Evolutionary conservation across 805 yeast genomes (phyloP).

Genomic region (Candida vaughaniae): DNA sequence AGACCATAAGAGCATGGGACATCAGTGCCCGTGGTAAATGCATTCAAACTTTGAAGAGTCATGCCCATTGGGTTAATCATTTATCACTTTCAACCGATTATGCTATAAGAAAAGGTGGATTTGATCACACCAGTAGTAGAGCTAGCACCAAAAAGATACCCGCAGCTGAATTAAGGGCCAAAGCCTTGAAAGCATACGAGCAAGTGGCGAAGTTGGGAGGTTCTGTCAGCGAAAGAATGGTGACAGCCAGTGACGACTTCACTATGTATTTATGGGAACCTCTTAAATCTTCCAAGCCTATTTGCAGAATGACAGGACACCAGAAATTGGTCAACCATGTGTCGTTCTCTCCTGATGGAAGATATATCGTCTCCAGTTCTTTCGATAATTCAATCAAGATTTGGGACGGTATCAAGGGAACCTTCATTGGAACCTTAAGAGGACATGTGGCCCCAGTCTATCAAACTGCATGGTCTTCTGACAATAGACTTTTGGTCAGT

Average conservation of each 20-base stretch:
- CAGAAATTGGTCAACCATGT: slow-evolving; percentile 96
- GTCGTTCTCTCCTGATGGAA: slow-evolving; percentile 92
- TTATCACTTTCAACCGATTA: slow-evolving; percentile 88
- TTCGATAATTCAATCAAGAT: slow-evolving; percentile 93
- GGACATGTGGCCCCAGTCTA: slow-evolving; percentile 99
- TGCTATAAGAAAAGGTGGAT: slow-evolving; percentile 84
- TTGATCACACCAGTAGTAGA: slow-evolving; percentile 64
- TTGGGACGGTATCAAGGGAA: slow-evolving; percentile 95
- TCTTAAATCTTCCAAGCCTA: slow-evolving; percentile 70
- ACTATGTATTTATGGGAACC: slow-evolving; percentile 99
- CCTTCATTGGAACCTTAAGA: slow-evolving; percentile 82
- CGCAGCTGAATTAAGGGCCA: slow-evolving; percentile 32
- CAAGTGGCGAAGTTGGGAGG: slow-evolving; percentile 63
- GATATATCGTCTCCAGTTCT: slow-evolving; percentile 85
- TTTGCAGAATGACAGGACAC: slow-evolving; percentile 95
- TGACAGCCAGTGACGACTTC: slow-evolving; percentile 95
- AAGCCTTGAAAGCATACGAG: slow-evolving; percentile 61
- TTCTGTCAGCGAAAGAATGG: slow-evolving; percentile 66
- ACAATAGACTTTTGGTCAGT: slow-evolving; percentile 84
- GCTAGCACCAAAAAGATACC: slow-evolving; percentile 20
- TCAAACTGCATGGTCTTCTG: slow-evolving; percentile 97
- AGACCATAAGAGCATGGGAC: slow-evolving; percentile 91
- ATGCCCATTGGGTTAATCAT: slow-evolving; percentile 98
- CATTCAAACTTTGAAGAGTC: slow-evolving; percentile 76
- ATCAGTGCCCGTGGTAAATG: slow-evolving; percentile 69